These are phyloP conservation scores for Penicillium nucicola DNA, from an alignment of 495 filamentous ascomycete genomes.

Conservation along the genomic window DNA sequence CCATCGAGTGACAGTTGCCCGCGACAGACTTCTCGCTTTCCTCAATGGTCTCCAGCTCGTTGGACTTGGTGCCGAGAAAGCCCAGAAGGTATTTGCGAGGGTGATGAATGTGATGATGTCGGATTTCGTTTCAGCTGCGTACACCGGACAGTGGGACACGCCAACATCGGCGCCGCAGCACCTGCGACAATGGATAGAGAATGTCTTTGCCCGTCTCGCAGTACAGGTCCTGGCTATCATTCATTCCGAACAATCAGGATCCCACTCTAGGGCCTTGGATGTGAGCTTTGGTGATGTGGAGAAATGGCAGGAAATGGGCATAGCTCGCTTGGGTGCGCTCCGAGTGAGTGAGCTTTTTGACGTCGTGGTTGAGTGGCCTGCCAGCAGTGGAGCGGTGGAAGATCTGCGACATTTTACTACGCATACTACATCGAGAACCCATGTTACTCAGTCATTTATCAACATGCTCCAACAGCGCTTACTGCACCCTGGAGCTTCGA, in stretches of 20 bases:
- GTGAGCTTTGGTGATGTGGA: constrained; percentile 61
- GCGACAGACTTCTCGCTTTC: constrained; percentile 53
- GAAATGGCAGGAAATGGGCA: constrained; percentile 77
- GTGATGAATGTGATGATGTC: constrained; percentile 69
- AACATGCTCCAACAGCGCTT: constrained; percentile 65
- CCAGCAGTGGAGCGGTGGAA: constrained; percentile 74
- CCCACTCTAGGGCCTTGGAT: constrained; percentile 22
- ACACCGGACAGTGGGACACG: constrained; percentile 55
- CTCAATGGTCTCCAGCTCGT: constrained; percentile 63
- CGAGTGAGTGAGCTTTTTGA: constrained; percentile 84
- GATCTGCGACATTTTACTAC: constrained; percentile 66
- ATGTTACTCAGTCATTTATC: constrained; percentile 72
- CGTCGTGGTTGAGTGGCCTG: constrained; percentile 81
- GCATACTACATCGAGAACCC: constrained; percentile 51
- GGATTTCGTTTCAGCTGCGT: constrained; percentile 59
- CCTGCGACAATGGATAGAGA: constrained; percentile 68
- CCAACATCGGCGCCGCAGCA: constrained; percentile 55
- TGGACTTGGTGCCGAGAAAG: constrained; percentile 70
- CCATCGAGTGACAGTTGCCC: constrained; percentile 35
- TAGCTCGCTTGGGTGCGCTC: constrained; percentile 73
- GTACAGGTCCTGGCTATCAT: constrained; percentile 59
- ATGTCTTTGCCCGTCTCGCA: constrained; percentile 62
- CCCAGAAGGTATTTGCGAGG: constrained; percentile 72
- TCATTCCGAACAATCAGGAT: constrained; percentile 24
- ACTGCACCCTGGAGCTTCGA: constrained; percentile 85